phyloP scores from a whole-genome alignment of 1,284 basidiomycete species.

The Meira nashicola region DNA sequence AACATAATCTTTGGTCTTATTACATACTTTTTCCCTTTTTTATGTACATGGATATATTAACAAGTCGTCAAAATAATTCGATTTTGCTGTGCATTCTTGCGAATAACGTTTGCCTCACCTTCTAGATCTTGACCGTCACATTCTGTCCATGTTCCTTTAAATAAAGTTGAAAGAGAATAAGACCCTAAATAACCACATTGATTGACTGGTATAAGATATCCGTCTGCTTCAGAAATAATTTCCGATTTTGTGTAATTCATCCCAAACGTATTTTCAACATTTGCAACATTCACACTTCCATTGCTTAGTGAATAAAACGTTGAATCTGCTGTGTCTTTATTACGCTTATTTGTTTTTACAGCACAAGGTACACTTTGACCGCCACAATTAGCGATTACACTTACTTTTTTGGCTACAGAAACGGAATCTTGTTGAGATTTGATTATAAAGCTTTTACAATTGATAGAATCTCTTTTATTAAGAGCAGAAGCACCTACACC shows the following conservation, averaged over 20 bases:
- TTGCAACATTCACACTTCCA: neutral
- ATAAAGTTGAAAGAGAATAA: neutral
- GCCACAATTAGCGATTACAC: neutral
- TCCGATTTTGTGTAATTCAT: neutral
- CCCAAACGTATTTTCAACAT: neutral
- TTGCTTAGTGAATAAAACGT: too few species aligned
- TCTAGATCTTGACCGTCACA: neutral
- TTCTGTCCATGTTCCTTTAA: neutral
- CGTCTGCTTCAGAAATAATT: neutral
- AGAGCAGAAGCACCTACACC: too few species aligned
- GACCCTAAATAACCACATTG: neutral
- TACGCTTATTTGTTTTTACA: neutral
- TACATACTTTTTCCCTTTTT: too few species aligned
- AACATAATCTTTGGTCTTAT: too few species aligned
- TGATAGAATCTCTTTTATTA: constrained; percentile 1
- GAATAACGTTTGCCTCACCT: neutral
- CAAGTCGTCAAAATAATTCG: neutral
- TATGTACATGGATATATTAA: too few species aligned
- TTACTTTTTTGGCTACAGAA: neutral
- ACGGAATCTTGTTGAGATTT: neutral
- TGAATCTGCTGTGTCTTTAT: neutral
- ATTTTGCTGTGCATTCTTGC: neutral
- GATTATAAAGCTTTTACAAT: neutral
- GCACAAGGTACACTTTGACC: neutral
- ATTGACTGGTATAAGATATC: neutral